Evolutionary conservation across 345 rosid genomes (phyloP), one percentile per base, ranked within the genome.

Genomic region (Eucalyptus tenuipes): DNA sequence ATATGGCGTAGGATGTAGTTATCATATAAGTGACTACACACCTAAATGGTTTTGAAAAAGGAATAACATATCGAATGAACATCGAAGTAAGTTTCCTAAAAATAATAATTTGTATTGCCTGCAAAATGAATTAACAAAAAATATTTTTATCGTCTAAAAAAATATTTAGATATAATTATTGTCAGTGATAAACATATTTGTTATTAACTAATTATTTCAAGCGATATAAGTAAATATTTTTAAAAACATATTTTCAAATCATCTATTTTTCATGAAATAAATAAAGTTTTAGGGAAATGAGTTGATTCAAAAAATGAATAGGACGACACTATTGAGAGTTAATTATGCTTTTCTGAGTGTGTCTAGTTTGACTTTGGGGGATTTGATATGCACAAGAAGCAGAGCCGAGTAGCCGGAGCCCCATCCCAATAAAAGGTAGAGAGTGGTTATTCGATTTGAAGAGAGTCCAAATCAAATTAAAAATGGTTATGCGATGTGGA

Each of bases 221-320:
- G 1, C 3, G 0, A 55, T 22, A 55, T 22, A 55, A 55, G 1
- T 4, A 55, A 55, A 7, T 0, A 55, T 53, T 53, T 48, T 48
- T 1, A 8, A 53, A 53, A 18, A 8, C 20, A 49, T 49, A 14
- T 49, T 49, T 49, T 55, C 24, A 55, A 55, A 24, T 55, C 13
- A 55, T 55, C 2, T 0, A 55, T 4, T 55, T 55, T 55, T 55
- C 6, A 4, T 0, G 1, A 24, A 55, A 55, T 22, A 24, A 55
- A 52, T 1, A 20, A 52, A 52, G 0, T 52, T 52, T 20, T 0
- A 18, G 80, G 1, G 7, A 68, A 68, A 68, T 33, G 22, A 33
- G 44, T 68, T 16, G 80, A 68, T 37, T 33, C 12, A 68, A 31
- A 66, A 68, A 31, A 31, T 31, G 79, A 66, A 66, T 68, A 31